Base-by-base conservation (phyloP, 176 grass and related monocot species). In the Eleusine indica region DNA sequence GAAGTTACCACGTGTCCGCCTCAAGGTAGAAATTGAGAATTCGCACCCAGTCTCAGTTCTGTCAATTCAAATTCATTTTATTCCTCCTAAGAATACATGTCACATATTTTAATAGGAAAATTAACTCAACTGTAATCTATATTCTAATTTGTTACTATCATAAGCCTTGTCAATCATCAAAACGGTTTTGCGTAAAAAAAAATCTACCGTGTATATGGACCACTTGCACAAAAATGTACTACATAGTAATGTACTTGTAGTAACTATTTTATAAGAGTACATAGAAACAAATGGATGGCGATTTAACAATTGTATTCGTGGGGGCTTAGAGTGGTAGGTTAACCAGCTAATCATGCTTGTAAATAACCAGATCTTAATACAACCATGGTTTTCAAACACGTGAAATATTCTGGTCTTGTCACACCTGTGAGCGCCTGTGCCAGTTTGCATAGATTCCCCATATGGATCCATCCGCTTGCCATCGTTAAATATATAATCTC, bases 381-480 rank as follows among this genome's bases (percentile, higher is more conserved):
- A 62, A 76, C 19, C 35, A 60, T 53, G 18, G 19, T 1, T 60
- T 40, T 22, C 11, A 57, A 30, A 57, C 53, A 76, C 15, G 52
- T 9, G 48, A 57, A 57, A 39, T n/a, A 56, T 57, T 54, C 72
- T 38, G 29, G 10, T 57, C 32, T 16, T 9, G 54, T 71, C 66
- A 37, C 35, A n/a, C 71, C 29, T 51, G 14, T 51, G 22, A 60
- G 21, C 51, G 40, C 39, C n/a, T 21, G n/a, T 65, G 66, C 80
- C 47, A 85, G 51, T 84, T 52, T 62, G 53, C 30, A 51, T 51
- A 70, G 83, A 78, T 48, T 66, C 60, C n/a, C 5, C 16, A 9
- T 25, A 11, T 28, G 58, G 58, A 35, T 64, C 68, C 70, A 77
- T 5, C 52, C 15, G 63, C 76, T 51, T 52, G 17, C 1, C n/a